Conservation (phyloP, 1,139 yeast species). For the Geotrichum carabidarum region DNA sequence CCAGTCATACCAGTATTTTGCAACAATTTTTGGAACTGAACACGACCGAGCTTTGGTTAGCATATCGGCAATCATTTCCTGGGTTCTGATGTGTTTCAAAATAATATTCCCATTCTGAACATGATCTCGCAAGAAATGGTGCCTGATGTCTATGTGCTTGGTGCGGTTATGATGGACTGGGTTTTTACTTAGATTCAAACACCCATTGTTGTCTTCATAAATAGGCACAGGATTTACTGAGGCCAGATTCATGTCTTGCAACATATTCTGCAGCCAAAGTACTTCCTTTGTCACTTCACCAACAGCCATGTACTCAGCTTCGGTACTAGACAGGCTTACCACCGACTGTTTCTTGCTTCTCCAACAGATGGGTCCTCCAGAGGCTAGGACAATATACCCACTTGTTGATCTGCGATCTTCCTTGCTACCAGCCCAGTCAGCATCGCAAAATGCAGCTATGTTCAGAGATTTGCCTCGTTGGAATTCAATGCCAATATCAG, state of each 20-base stretch:
- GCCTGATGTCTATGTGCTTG: slow-evolving; percentile 22
- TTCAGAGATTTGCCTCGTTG: not conserved
- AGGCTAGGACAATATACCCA: slow-evolving; percentile 17
- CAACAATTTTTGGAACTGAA: not conserved
- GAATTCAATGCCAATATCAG: not conserved
- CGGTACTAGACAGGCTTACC: not conserved
- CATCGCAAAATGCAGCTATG: slow-evolving; percentile 10
- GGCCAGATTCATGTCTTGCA: not conserved
- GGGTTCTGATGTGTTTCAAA: not conserved
- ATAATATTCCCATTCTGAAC: not conserved
- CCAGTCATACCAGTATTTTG: not conserved
- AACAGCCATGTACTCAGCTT: slow-evolving; percentile 9
- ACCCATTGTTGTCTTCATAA: slow-evolving; percentile 23
- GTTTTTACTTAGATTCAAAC: slow-evolving; percentile 21
- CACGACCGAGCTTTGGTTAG: not conserved
- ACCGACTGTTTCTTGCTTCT: slow-evolving; percentile 4
- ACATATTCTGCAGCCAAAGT: slow-evolving; percentile 3
- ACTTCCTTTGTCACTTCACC: slow-evolving; percentile 3
- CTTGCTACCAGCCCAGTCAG: slow-evolving; percentile 21
- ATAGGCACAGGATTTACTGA: not conserved
- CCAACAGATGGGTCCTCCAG: slow-evolving; percentile 19
- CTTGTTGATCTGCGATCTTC: slow-evolving; percentile 15
- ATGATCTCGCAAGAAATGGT: slow-evolving; percentile 19
- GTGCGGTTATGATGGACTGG: slow-evolving; percentile 20
- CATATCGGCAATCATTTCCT: slow-evolving; percentile 2